Conservation (phyloP, 768 basidiomycete genomes). For the Favolaschia claudopus region DNA sequence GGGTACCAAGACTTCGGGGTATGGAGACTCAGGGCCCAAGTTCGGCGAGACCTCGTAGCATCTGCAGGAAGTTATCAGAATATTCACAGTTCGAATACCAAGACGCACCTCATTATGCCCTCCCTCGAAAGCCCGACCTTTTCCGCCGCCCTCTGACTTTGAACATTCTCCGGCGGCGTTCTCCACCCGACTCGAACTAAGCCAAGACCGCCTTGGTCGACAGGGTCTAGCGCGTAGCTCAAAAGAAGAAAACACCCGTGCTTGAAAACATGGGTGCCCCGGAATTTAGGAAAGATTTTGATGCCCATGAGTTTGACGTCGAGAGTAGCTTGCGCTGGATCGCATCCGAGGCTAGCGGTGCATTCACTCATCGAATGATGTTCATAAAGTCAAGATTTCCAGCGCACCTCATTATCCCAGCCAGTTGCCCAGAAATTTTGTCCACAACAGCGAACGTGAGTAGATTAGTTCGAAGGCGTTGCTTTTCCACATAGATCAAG, state of each 20-base stretch:
- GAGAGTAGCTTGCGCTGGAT: constrained; percentile 28
- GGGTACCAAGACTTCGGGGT: constrained; percentile 17
- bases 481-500: constrained; percentile 30
- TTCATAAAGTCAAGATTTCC: no score
- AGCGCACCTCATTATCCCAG: constrained; percentile 24
- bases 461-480: constrained; percentile 28
- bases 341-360: constrained; percentile 26
- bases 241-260: constrained; percentile 28
- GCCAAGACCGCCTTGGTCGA: constrained; percentile 20
- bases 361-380: neutral
- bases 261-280: constrained; percentile 25
- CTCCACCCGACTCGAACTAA: constrained; percentile 30
- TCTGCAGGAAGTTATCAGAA: neutral
- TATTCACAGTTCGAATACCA: neutral
- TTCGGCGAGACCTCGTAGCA: constrained; percentile 30
- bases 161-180: constrained; percentile 26
- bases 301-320: constrained; percentile 29
- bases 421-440: constrained; percentile 19
- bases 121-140: constrained; percentile 25
- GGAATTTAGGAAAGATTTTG: constrained; percentile 30
- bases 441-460: constrained; percentile 30
- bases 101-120: constrained; percentile 26
- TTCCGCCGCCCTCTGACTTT: constrained; percentile 29
- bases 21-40: constrained; percentile 16
- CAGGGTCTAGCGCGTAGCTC: constrained; percentile 26